These are phyloP conservation scores for Vicia faba DNA, from an alignment of 306 rosid species.

Conservation along the genomic window DNA sequence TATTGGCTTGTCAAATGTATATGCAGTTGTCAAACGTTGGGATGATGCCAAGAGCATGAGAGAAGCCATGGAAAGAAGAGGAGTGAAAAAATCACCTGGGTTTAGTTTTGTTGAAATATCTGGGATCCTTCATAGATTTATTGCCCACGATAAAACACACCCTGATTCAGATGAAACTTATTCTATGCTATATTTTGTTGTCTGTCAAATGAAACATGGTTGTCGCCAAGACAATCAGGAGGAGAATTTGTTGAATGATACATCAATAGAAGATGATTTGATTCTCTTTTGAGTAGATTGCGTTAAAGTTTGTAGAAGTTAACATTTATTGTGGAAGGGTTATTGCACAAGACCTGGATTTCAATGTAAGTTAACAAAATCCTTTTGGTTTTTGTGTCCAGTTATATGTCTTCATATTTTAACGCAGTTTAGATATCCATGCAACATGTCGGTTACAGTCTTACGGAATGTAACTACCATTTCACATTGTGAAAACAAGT, in stretches of 20 bases:
- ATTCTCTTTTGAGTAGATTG: conserved; percentile 30
- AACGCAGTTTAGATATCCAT: not conserved
- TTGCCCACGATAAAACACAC: conserved; percentile 75
- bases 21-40: conserved; percentile 67
- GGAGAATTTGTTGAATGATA: conserved; percentile 30
- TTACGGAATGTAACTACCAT: not conserved
- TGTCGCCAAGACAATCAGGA: conserved; percentile 44
- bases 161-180: conserved; percentile 57
- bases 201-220: conserved; percentile 61
- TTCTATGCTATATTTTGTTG: conserved; percentile 53
- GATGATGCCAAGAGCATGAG: conserved; percentile 70
- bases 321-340: conserved; percentile 23
- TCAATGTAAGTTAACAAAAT: conserved; percentile 17
- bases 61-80: conserved; percentile 72
- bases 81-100: conserved; percentile 76
- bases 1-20: conserved; percentile 69
- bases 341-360: conserved; percentile 20
- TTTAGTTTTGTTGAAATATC: conserved; percentile 67
- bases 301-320: conserved; percentile 26
- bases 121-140: conserved; percentile 66
- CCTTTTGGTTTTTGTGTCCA: conserved; percentile 19
- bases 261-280: conserved; percentile 37
- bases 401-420: conserved; percentile 25
- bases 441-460: conserved; percentile 5
- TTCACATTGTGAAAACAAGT: not conserved